Conservation (phyloP, 306 rosid genomes). For the Purshia tridentata region DNA sequence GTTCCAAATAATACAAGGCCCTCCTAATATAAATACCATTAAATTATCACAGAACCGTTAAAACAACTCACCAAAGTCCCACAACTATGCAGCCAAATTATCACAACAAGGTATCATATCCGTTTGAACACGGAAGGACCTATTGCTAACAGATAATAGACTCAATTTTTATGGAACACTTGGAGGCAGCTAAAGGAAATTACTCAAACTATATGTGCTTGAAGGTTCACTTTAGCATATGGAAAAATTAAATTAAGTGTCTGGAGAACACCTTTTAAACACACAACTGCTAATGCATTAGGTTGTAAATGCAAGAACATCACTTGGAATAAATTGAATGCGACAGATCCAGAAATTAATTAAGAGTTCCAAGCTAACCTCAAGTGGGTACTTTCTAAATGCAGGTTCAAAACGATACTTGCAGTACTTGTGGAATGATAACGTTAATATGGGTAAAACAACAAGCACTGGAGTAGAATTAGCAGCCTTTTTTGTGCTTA, state of each 20-base stretch:
- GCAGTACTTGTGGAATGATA: conserved; percentile 84
- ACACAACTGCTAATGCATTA: background rate
- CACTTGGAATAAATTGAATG: background rate
- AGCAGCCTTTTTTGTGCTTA: conserved; percentile 94
- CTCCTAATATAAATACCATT: background rate
- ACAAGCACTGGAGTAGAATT: conserved; percentile 89
- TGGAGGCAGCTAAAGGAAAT: background rate
- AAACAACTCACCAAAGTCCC: background rate
- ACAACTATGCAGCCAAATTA: background rate
- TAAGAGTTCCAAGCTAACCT: conserved; percentile 49
- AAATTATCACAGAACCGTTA: background rate
- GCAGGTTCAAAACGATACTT: conserved; percentile 88
- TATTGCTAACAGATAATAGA: background rate
- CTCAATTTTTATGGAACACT: background rate
- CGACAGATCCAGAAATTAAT: background rate
- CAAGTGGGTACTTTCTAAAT: conserved; percentile 81
- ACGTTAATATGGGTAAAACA: conserved; percentile 68
- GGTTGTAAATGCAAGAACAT: background rate
- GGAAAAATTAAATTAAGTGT: background rate
- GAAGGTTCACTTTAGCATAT: background rate
- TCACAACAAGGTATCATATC: background rate
- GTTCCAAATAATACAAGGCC: background rate
- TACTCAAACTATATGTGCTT: background rate
- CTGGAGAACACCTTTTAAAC: background rate
- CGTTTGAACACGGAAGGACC: background rate